A percentile compares a stretch with the other conserved stretches of the same genome.
Conservation (phyloP, 331 rosid genomes). For the Rosa hybrid region DNA sequence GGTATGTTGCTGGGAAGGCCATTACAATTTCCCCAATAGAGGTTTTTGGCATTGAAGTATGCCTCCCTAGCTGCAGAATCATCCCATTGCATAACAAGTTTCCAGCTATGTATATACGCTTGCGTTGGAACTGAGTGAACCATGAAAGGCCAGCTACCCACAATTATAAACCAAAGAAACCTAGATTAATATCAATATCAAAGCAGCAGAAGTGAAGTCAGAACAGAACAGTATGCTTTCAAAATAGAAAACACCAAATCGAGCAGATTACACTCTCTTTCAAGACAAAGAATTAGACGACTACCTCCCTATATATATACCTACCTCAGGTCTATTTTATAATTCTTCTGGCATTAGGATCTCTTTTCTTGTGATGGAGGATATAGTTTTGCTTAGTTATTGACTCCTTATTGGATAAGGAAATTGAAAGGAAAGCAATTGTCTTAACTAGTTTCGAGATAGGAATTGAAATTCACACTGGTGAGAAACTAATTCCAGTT, state of each 20-base stretch:
- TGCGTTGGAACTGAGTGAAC: neutral
- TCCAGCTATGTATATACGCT: neutral
- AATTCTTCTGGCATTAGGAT: neutral
- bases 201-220: too few species aligned
- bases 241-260: too few species aligned
- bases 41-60: neutral
- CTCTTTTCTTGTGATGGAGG: neutral
- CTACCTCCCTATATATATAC: too few species aligned
- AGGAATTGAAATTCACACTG: too few species aligned
- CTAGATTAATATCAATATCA: neutral
- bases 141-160: neutral
- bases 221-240: too few species aligned
- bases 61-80: neutral
- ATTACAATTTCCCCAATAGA: neutral
- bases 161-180: neutral
- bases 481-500: neutral
- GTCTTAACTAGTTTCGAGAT: neutral
- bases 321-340: too few species aligned
- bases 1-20: neutral
- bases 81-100: neutral
- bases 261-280: neutral
- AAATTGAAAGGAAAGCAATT: neutral
- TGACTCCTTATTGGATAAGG: neutral
- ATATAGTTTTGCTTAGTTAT: neutral
- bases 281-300: neutral